These are phyloP conservation scores for Fusarium aywerte DNA, from an alignment of 2,329 filamentous ascomycete species.

Conservation along the genomic window DNA sequence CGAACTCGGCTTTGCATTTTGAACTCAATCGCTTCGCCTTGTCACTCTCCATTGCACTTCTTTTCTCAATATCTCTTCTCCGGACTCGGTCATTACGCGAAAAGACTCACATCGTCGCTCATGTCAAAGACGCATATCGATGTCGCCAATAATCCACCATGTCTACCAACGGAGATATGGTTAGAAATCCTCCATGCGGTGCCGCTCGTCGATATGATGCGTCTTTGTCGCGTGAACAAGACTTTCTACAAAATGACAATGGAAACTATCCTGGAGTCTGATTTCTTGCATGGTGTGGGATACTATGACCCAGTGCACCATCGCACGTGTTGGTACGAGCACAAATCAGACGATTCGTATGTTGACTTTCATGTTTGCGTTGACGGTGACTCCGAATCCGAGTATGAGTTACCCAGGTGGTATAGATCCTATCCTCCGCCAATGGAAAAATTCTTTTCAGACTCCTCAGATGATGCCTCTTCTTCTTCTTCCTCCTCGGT, in stretches of 20 bases:
- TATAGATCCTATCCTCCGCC: too few species aligned
- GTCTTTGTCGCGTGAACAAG: neutral
- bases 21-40: too few species aligned
- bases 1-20: too few species aligned
- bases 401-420: neutral
- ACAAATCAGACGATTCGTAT: neutral
- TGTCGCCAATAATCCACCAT: neutral
- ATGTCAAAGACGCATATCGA: neutral
- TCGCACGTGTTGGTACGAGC: neutral
- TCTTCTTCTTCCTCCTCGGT: too few species aligned
- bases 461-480: too few species aligned
- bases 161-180: constrained; percentile 1
- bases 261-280: neutral
- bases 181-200: neutral
- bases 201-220: neutral
- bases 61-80: too few species aligned
- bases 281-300: neutral
- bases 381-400: neutral
- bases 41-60: too few species aligned
- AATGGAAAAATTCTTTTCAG: too few species aligned
- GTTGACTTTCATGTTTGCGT: neutral
- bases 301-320: neutral
- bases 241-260: neutral
- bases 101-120: too few species aligned
- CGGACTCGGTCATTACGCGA: neutral